phyloP scores from a whole-genome alignment of 2,329 filamentous ascomycete genomes.

The Aspergillus hiratsukae region DNA sequence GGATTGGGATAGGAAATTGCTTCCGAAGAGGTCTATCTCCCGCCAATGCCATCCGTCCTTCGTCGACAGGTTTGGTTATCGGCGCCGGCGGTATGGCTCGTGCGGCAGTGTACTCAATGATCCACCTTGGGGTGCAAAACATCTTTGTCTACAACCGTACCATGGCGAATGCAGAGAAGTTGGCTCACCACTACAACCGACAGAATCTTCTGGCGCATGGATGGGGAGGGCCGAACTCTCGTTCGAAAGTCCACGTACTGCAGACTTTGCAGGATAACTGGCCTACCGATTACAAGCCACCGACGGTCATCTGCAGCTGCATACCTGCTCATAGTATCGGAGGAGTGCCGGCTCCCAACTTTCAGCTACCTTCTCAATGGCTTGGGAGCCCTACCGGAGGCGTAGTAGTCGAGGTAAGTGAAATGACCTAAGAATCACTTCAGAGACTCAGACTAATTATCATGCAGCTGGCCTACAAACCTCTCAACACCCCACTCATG shows the following conservation, averaged over 20 bases:
- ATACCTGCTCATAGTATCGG: constrained; percentile 36
- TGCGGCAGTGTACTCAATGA: constrained; percentile 39
- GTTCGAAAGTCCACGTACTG: constrained; percentile 25
- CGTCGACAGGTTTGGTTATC: constrained; percentile 55
- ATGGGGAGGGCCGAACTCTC: constrained; percentile 12
- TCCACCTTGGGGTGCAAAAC: constrained; percentile 35
- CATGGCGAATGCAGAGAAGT: constrained; percentile 29
- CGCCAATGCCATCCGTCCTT: constrained; percentile 59
- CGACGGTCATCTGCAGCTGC: constrained; percentile 36
- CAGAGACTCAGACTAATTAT: background rate
- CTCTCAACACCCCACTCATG: constrained; percentile 34
- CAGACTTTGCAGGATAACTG: constrained; percentile 27
- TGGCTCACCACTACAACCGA: constrained; percentile 35
- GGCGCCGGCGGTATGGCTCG: constrained; percentile 53
- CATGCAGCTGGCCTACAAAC: constrained; percentile 37
- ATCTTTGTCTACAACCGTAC: constrained; percentile 38
- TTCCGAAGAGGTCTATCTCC: constrained; percentile 69
- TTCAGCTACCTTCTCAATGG: constrained; percentile 34
- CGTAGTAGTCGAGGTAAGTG: constrained; percentile 38
- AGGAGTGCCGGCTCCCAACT: constrained; percentile 32
- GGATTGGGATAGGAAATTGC: constrained; percentile 72
- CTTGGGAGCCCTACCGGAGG: constrained; percentile 37
- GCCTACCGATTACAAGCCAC: constrained; percentile 32
- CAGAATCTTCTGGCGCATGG: constrained; percentile 23
- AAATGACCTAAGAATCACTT: background rate